A percentile compares a stretch with the other conserved stretches of the same genome.
Evolutionary conservation across 805 yeast genomes (phyloP).

Genomic region (Sugiyamaella chiloensis): DNA sequence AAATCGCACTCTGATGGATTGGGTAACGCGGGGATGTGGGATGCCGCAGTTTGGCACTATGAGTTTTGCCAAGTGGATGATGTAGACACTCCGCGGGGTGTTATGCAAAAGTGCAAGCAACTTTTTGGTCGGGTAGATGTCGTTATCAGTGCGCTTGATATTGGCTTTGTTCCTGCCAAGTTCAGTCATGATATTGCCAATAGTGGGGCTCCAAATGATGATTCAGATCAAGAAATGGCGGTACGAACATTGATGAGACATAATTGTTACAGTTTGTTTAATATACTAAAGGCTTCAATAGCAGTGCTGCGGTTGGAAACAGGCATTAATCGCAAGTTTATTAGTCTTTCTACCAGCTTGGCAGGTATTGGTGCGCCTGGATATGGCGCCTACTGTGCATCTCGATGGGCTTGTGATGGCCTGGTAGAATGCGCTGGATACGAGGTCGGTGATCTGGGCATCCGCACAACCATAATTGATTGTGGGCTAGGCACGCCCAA

Average conservation of each 20-base stretch:
- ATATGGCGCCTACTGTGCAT: slow-evolving; percentile 28
- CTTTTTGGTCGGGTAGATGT: slow-evolving; percentile 25
- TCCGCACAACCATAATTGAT: slow-evolving; percentile 19
- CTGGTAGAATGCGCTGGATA: slow-evolving; percentile 30
- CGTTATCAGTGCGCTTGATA: slow-evolving; percentile 20
- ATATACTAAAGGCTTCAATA: slow-evolving; percentile 24
- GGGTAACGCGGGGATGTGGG: not conserved
- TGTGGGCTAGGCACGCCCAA: slow-evolving; percentile 21
- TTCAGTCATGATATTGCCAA: slow-evolving; percentile 26
- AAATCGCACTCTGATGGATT: not conserved
- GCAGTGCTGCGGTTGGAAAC: not conserved
- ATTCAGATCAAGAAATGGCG: slow-evolving; percentile 24
- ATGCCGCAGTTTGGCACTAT: not conserved
- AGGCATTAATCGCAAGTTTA: slow-evolving; percentile 2
- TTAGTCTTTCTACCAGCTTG: slow-evolving; percentile 22
- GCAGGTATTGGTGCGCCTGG: slow-evolving; percentile 33
- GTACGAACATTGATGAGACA: slow-evolving; percentile 28
- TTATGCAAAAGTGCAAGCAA: slow-evolving; percentile 24
- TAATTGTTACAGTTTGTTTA: slow-evolving; percentile 29
- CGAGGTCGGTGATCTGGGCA: slow-evolving; percentile 26
- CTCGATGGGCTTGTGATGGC: slow-evolving; percentile 35
- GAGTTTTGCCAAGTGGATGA: not conserved
- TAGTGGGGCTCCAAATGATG: not conserved
- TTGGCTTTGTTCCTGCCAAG: slow-evolving; percentile 24
- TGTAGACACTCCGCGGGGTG: slow-evolving; percentile 17